phyloP scores from a whole-genome alignment of 1,284 basidiomycete species.

The Moesziomyces globuligerus region DNA sequence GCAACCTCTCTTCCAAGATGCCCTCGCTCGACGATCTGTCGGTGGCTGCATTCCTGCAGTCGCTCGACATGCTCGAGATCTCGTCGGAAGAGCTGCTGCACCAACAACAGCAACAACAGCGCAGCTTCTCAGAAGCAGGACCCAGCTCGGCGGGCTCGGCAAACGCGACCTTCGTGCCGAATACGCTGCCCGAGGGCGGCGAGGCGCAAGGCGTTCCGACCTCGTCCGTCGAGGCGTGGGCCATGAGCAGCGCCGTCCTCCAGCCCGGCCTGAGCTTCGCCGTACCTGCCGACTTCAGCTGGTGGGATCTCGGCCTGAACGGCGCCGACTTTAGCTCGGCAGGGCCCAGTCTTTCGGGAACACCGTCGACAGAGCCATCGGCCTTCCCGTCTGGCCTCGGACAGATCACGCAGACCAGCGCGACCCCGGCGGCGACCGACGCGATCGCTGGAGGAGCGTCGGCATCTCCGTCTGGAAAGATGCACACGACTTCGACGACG shows the following conservation, averaged over 20 bases:
- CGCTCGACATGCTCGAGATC: conserved; percentile 65
- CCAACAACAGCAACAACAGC: conserved; percentile 33
- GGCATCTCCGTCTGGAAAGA: background rate
- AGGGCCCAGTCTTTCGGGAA: conserved; percentile 17
- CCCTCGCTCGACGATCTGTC: conserved; percentile 58
- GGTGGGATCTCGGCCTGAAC: conserved; percentile 61
- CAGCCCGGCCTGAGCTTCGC: conserved; percentile 60
- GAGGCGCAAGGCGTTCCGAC: background rate
- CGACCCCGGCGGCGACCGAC: background rate
- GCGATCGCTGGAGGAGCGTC: background rate
- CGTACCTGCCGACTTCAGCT: conserved; percentile 64
- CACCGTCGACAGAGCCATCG: conserved; percentile 21
- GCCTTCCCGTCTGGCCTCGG: background rate
- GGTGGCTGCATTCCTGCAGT: conserved; percentile 63
- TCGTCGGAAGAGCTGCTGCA: conserved; percentile 51
- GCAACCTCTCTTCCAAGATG: conserved; percentile 5
- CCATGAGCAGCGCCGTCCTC: conserved; percentile 49
- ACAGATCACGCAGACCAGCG: background rate
- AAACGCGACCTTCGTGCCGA: background rate
- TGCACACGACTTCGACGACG: background rate
- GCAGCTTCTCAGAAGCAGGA: conserved; percentile 19
- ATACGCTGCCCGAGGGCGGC: conserved; percentile 5
- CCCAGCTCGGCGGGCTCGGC: conserved; percentile 1
- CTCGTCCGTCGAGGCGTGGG: conserved; percentile 33
- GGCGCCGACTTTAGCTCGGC: conserved; percentile 16